Evolutionary conservation across 1,139 yeast genomes (phyloP).

Genomic region (Saccharomyces hybrid): DNA sequence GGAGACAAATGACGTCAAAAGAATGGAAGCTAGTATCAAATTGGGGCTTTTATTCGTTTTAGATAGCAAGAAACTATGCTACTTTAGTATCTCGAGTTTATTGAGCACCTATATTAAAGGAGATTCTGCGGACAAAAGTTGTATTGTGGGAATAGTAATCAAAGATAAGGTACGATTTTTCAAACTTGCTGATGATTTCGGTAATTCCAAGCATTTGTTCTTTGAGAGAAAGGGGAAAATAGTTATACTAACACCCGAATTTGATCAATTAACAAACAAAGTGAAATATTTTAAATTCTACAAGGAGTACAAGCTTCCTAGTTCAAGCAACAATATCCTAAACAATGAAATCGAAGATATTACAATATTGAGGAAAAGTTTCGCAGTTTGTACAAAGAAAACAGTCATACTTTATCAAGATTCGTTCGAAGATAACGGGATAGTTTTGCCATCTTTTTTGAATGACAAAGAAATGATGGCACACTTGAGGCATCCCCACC

Average conservation of each 20-base stretch:
- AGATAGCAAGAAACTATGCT: constrained; percentile 51
- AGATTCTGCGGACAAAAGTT: constrained; percentile 25
- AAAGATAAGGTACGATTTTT: constrained; percentile 45
- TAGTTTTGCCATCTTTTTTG: constrained; percentile 45
- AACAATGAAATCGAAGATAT: constrained; percentile 50
- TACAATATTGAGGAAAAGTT: constrained; percentile 51
- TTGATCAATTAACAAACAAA: constrained; percentile 49
- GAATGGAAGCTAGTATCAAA: constrained; percentile 52
- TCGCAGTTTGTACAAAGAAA: constrained; percentile 59
- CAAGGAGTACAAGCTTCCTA: constrained; percentile 35
- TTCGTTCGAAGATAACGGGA: constrained; percentile 49
- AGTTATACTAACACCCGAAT: constrained; percentile 31
- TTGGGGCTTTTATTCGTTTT: constrained; percentile 53
- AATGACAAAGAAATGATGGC: constrained; percentile 21
- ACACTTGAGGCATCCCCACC: constrained; percentile 25
- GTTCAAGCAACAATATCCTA: constrained; percentile 37
- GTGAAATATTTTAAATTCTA: constrained; percentile 47
- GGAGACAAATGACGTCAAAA: constrained; percentile 47
- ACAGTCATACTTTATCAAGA: constrained; percentile 56
- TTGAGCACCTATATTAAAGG: constrained; percentile 30
- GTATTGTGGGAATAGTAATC: constrained; percentile 30
- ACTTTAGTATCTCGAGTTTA: constrained; percentile 48
- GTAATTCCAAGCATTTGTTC: constrained; percentile 50
- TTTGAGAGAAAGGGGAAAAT: constrained; percentile 42
- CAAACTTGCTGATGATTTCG: constrained; percentile 52